Evolutionary conservation across 2,329 filamentous ascomycete species (phyloP).

Genomic region (Coniochaeta prunicola): DNA sequence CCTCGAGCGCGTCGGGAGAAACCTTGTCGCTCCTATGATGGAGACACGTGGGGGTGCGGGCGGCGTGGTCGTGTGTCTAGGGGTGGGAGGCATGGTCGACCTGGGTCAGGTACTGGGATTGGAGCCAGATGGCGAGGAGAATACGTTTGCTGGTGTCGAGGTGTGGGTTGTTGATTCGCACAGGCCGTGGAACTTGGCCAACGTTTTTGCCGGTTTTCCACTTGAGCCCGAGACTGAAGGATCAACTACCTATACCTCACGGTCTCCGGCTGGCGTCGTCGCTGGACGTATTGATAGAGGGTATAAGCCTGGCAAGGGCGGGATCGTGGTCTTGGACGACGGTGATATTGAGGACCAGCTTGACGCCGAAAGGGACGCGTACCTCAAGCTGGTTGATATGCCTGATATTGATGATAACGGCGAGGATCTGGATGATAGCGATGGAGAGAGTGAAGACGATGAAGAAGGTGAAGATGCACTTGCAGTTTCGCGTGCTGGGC

Average conservation of each 20-base stretch:
- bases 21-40: slow-evolving; percentile 81
- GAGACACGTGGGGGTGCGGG: slow-evolving; percentile 75
- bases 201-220: slow-evolving; percentile 76
- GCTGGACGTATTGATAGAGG: slow-evolving; percentile 63
- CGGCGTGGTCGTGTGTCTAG: slow-evolving; percentile 85
- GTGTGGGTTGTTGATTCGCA: slow-evolving; percentile 92
- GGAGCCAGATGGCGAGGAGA: slow-evolving; percentile 58
- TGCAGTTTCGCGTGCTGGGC: slow-evolving; percentile 30
- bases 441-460: slow-evolving; percentile 51
- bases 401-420: slow-evolving; percentile 75
- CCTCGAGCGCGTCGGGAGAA: slow-evolving; percentile 69
- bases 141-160: slow-evolving; percentile 74
- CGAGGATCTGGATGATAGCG: slow-evolving; percentile 52
- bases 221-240: slow-evolving; percentile 43
- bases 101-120: slow-evolving; percentile 73
- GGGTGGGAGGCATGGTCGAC: slow-evolving; percentile 87
- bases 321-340: slow-evolving; percentile 91
- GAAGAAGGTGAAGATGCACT: slow-evolving; percentile 27
- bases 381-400: slow-evolving; percentile 82
- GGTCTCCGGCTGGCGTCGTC: slow-evolving; percentile 58
- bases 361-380: slow-evolving; percentile 67
- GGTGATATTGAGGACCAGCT: slow-evolving; percentile 89
- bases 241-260: slow-evolving; percentile 37
- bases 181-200: slow-evolving; percentile 89
- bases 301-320: slow-evolving; percentile 74